Evolutionary conservation across 139 green algal genomes (phyloP), one percentile per base, ranked within the genome.

Genomic region (Choricystis sp.): DNA sequence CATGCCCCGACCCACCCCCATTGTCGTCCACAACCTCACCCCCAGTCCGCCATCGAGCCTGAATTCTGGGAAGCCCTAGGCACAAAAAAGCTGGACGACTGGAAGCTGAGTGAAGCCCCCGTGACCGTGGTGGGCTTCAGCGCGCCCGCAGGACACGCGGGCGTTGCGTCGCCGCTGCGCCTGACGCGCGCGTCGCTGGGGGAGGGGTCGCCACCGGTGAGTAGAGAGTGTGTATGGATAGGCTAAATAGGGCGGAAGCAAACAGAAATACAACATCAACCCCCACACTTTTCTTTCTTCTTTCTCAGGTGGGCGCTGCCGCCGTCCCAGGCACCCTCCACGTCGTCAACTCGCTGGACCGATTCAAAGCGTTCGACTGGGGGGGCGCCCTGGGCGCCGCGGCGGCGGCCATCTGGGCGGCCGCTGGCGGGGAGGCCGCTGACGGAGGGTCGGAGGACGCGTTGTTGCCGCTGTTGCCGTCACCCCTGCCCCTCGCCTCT

Each of bases 31-130:
- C n/a, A n/a, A n/a, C n/a, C n/a, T n/a, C n/a, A n/a, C n/a, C n/a
- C n/a, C n/a, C 65, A 95, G 89, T 89, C 77, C 66, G 71, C 77
- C 19, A 68, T 95, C 21, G 90, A 97, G 40, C 60, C 77, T 0
- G 72, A 70, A 0, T 95, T 97, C 58, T 96, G 88, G 81, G 66
- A 72, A 1, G 73, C 83, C 63, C 79, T 96, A 16, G 77, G 72
- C 0, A 65, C 76, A 24, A 62, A 72, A 14, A 97, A 92, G 68
- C 78, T 92, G 4, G 62, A 91, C 26, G 49, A 56, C 3, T 56
- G 78, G 55, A 48, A 64, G 3, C 75, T 92, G 24, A 71, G 55
- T 14, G 85, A 92, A 49, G 75, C 67, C 26, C 60, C 72, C 4
- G 9, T 81, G 19, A 31, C 60, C 2, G 19, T 87, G 30, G 58